A percentile compares a stretch with the other conserved stretches of the same genome.
Evolutionary conservation across 78 protist species (phyloP).

Genomic region (Tieghemostelium lacteum): DNA sequence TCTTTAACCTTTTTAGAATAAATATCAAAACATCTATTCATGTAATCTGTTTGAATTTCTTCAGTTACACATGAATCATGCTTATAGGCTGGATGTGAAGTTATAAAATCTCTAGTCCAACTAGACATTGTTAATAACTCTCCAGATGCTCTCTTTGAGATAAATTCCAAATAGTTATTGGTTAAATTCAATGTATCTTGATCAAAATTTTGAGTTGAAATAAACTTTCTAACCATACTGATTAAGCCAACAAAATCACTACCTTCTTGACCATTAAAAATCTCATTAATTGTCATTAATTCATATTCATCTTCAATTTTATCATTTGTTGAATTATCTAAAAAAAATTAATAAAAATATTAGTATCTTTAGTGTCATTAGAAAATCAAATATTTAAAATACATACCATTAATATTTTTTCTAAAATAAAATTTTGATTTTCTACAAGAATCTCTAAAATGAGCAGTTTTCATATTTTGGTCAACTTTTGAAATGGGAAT

Average conservation of each 20-base stretch:
- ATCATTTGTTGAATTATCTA: constrained; percentile 36
- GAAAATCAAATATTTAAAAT: not conserved
- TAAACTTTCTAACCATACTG: constrained; percentile 5
- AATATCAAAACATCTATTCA: constrained; percentile 50
- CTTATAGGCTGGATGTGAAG: constrained; percentile 86
- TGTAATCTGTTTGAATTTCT: constrained; percentile 84
- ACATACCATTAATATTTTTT: constrained; percentile 43
- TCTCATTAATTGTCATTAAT: constrained; percentile 70
- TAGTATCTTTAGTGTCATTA: not conserved
- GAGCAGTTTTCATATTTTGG: constrained; percentile 93
- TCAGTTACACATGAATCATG: constrained; percentile 87
- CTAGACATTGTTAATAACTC: constrained; percentile 82
- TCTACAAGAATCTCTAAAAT: constrained; percentile 78
- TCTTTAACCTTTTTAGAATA: not conserved
- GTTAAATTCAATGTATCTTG: constrained; percentile 8
- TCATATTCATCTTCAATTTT: constrained; percentile 66
- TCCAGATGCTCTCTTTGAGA: constrained; percentile 62
- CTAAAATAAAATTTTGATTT: constrained; percentile 87
- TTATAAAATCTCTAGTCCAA: constrained; percentile 84
- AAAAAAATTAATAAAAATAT: not conserved
- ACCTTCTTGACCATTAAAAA: constrained; percentile 61
- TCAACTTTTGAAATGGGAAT: constrained; percentile 97
- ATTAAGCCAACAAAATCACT: constrained; percentile 19
- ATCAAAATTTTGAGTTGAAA: constrained; percentile 6
- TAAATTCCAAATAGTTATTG: constrained; percentile 30